Conservation (phyloP, 2,329 filamentous ascomycete genomes). For the Claviceps sp. region DNA sequence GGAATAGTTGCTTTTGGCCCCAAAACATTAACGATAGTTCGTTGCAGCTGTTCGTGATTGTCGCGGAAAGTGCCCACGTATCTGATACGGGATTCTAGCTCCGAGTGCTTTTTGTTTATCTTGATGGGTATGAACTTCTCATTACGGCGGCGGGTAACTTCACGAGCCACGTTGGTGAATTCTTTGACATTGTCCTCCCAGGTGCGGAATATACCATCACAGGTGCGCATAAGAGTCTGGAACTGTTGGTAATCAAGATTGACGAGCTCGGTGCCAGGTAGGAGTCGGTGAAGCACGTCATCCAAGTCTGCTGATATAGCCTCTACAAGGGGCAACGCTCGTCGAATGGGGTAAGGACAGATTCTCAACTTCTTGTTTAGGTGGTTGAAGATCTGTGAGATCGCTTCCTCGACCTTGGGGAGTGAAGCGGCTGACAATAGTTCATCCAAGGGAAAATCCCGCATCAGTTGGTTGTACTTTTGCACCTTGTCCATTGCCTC, state of each 20-base stretch:
- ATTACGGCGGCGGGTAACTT: slow-evolving; percentile 82
- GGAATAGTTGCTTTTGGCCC: slow-evolving; percentile 55
- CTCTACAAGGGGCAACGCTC: slow-evolving; percentile 87
- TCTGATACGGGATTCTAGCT: slow-evolving; percentile 79
- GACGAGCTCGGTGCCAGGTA: slow-evolving; percentile 79
- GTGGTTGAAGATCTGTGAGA: slow-evolving; percentile 82
- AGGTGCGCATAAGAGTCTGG: slow-evolving; percentile 66
- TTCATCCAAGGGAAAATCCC: slow-evolving; percentile 93
- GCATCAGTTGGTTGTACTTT: slow-evolving; percentile 98
- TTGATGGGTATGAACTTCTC: slow-evolving; percentile 99
- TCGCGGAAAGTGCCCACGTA: slow-evolving; percentile 92
- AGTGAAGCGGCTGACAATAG: slow-evolving; percentile 83
- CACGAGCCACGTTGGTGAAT: slow-evolving; percentile 93
- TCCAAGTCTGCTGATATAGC: slow-evolving; percentile 92
- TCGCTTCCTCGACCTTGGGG: slow-evolving; percentile 75
- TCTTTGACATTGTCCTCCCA: slow-evolving; percentile 98
- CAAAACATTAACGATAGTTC: slow-evolving; percentile 93
- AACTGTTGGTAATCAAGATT: slow-evolving; percentile 90
- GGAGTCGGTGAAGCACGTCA: slow-evolving; percentile 67
- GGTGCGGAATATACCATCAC: slow-evolving; percentile 73
- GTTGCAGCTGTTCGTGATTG: slow-evolving; percentile 94
- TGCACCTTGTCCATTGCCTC: slow-evolving; percentile 93
- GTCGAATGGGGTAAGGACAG: slow-evolving; percentile 84
- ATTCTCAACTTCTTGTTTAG: slow-evolving; percentile 97
- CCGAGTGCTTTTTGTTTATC: slow-evolving; percentile 73